Conservation (phyloP, 805 yeast species). For the Hanseniaspora osmophila region DNA sequence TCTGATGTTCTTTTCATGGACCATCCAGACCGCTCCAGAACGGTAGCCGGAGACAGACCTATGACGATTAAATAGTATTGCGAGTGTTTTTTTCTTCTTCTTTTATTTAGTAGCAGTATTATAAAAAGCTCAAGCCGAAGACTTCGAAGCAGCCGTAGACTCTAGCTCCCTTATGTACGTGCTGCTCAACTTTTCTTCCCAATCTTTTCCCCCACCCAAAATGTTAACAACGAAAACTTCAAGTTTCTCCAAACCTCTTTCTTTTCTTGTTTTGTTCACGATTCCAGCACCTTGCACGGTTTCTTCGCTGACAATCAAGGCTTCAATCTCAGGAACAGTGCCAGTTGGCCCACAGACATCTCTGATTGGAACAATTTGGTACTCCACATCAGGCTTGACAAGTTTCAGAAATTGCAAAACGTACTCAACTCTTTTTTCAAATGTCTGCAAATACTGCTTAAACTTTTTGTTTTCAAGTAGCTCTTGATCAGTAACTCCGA, state of each 20-base stretch:
- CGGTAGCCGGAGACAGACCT: slow-evolving; percentile 35
- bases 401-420: slow-evolving; percentile 37
- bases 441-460: slow-evolving; percentile 48
- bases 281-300: slow-evolving; percentile 59
- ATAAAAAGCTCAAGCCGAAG: too few relatives aligned
- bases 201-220: slow-evolving; percentile 48
- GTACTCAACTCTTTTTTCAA: slow-evolving; percentile 31
- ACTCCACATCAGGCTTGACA: slow-evolving; percentile 31
- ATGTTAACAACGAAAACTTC: slow-evolving; percentile 43
- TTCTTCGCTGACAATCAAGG: slow-evolving; percentile 70
- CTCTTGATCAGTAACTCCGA: slow-evolving; percentile 74
- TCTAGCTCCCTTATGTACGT: slow-evolving; percentile 50
- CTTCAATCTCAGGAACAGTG: slow-evolving; percentile 53
- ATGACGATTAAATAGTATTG: slow-evolving; percentile 33
- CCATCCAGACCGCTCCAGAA: slow-evolving; percentile 70
- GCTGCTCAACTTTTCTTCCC: slow-evolving; percentile 70
- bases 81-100: too few relatives aligned
- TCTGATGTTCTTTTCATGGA: slow-evolving; percentile 61
- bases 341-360: slow-evolving; percentile 96
- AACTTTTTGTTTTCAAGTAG: slow-evolving; percentile 64
- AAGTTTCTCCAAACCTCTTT: slow-evolving; percentile 39
- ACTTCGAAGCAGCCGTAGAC: slow-evolving; percentile 1
- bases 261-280: slow-evolving; percentile 52
- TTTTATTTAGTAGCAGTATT: too few relatives aligned
- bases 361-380: slow-evolving; percentile 48